Conservation (phyloP, 2,329 filamentous ascomycete genomes). For the Cytospora leucostoma region DNA sequence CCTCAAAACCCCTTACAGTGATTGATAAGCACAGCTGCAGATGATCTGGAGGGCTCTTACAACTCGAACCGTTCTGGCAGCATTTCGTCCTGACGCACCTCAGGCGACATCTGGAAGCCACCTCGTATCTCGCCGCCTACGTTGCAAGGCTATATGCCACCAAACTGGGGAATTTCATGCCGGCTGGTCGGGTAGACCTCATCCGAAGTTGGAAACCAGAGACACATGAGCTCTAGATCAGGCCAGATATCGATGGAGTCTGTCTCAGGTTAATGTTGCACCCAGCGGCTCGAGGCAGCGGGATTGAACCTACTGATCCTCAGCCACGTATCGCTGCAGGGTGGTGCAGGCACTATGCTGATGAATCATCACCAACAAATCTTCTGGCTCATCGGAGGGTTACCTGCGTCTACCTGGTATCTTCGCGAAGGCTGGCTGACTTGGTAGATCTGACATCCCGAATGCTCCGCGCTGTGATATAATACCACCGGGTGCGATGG, state of each 20-base stretch:
- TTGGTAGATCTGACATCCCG: not conserved
- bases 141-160: no score
- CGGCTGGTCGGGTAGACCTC: not conserved
- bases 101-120: no score
- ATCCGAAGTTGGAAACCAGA: not conserved
- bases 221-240: not conserved
- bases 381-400: not conserved
- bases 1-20: no score
- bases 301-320: not conserved
- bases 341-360: not conserved
- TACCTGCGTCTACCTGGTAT: not conserved
- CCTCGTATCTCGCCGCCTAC: no score
- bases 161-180: not conserved
- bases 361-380: not conserved
- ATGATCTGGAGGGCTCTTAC: no score
- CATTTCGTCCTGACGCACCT: no score
- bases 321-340: not conserved
- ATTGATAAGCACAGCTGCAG: no score
- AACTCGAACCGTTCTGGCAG: no score
- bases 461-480: not conserved
- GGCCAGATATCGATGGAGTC: not conserved
- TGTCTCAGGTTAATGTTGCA: slow-evolving; percentile 1
- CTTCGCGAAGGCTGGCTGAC: not conserved
- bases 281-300: not conserved
- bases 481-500: no score